These are phyloP conservation scores for Haplographium delicatum DNA, from an alignment of 495 filamentous ascomycete species.

Conservation along the genomic window DNA sequence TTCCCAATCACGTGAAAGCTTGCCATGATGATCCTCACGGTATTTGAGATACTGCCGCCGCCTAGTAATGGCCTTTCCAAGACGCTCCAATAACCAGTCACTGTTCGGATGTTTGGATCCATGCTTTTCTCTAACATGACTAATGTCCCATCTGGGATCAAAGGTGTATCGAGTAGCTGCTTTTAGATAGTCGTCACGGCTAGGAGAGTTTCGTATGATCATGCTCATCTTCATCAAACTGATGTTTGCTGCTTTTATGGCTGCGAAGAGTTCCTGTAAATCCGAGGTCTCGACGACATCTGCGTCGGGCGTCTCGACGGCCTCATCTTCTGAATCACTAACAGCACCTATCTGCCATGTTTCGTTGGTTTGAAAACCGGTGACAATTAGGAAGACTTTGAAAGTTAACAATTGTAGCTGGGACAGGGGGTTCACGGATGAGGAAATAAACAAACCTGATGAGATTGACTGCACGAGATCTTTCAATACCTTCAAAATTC, in stretches of 20 bases:
- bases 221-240: constrained; percentile 33
- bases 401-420: not conserved
- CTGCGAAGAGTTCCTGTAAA: constrained; percentile 18
- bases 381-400: constrained; percentile 8
- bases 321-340: constrained; percentile 11
- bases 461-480: not conserved
- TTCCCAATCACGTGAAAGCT: constrained; percentile 29
- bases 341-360: constrained; percentile 9
- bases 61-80: constrained; percentile 38
- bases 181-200: constrained; percentile 28
- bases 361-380: constrained; percentile 7
- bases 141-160: constrained; percentile 23
- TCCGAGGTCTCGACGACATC: constrained; percentile 11
- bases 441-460: not conserved
- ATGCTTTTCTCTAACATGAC: constrained; percentile 23
- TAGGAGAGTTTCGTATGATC: constrained; percentile 31
- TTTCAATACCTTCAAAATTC: constrained; percentile 31
- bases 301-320: not conserved
- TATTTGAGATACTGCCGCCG: constrained; percentile 39
- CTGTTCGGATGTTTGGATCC: not conserved
- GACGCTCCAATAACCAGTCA: constrained; percentile 26
- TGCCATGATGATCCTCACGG: constrained; percentile 34
- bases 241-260: constrained; percentile 24
- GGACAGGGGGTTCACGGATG: too few relatives aligned
- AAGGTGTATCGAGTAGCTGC: constrained; percentile 23